Evolutionary conservation across 768 basidiomycete species (phyloP), one percentile per base, ranked within the genome.

Genomic region (Hygrophorus pudorinus): DNA sequence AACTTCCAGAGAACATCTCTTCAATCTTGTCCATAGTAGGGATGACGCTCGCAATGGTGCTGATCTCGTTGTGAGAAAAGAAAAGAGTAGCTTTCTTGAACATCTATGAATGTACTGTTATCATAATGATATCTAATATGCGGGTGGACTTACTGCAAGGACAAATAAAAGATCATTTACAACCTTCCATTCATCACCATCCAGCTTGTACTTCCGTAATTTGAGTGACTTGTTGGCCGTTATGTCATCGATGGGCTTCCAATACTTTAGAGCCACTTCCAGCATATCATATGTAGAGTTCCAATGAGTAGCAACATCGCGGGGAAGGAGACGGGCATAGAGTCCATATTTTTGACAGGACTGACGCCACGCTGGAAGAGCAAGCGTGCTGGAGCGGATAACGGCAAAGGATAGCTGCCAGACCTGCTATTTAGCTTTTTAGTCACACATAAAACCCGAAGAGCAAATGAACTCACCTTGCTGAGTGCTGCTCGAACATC

Each of bases 11-110:
- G 51, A n/a, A n/a, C n/a, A 41, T 39, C n/a, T 49, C 16, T 30
- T 65, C 47, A 21, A 62, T 53, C 13, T 46, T 50, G 27, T 59
- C 58, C 57, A 59, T 61, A 10, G 57, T 54, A 2, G 52, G 59
- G 27, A 61, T 58, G 8, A 58, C 54, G 9, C 4, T 55, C 49
- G 35, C 40, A 30, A 41, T 59, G 41, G 42, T 59, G 56, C 12
- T 52, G 45, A n/a, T 52, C 0, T 32, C 45, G 48, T 35, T 18
- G 7, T 18, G 11, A 14, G 44, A 45, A 36, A 45, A 46, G 38
- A 46, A 46, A 10, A 38, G 36, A 12, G 45, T 46, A 8, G 45
- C 45, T 10, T 46, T 27, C 20, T 46, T 40, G 45, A 29, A 46
- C 16, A 39, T 12, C 45, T 46, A 28, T 11, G n/a, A n/a, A 27